Conservation (phyloP, 108 stramenopile species). For the Schizochytrium sp. region DNA sequence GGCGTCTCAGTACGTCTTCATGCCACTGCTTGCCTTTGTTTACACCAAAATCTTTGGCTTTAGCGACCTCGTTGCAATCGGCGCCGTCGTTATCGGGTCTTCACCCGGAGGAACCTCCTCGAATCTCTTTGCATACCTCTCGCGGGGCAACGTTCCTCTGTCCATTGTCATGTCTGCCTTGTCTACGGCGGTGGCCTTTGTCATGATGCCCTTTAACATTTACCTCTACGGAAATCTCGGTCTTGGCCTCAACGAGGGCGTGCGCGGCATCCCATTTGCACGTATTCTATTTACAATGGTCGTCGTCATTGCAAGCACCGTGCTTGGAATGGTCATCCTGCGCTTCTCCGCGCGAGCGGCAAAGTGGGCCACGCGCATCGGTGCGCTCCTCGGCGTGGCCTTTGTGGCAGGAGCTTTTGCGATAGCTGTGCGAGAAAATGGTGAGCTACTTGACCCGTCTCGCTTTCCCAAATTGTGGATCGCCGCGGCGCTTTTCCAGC, state of each 20-base stretch:
- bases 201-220: neutral
- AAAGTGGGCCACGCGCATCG: neutral
- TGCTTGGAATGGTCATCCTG: neutral
- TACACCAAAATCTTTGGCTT: neutral
- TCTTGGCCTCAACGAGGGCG: neutral
- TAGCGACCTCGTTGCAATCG: neutral
- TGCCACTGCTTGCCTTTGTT: neutral
- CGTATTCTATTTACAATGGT: neutral
- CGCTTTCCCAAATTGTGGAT: neutral
- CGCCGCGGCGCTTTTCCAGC: neutral
- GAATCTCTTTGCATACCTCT: neutral
- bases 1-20: neutral
- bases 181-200: neutral
- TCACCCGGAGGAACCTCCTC: neutral
- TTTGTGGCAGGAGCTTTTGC: neutral
- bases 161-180: neutral
- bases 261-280: neutral
- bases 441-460: neutral
- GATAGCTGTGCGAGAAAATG: neutral
- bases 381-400: neutral
- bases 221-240: neutral
- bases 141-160: neutral
- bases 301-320: neutral
- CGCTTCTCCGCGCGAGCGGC: neutral
- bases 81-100: neutral